Evolutionary conservation across 2,329 filamentous ascomycete species (phyloP).

Genomic region (Curvularia verruculosa): DNA sequence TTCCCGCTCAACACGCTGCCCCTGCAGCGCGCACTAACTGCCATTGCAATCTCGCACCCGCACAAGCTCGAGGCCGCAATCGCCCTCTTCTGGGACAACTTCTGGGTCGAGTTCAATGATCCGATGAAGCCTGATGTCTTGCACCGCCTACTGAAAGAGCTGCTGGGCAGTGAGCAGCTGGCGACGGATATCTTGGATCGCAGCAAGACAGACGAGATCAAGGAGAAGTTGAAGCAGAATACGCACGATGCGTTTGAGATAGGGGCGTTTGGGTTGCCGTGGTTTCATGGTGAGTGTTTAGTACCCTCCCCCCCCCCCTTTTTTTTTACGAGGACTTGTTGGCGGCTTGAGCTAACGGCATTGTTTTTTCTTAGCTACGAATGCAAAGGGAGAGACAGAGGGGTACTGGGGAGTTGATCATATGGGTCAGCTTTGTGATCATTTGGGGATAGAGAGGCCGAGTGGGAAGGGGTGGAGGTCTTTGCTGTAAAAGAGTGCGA

Average conservation of each 20-base stretch:
- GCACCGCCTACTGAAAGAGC: constrained; percentile 50
- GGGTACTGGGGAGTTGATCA: constrained; percentile 67
- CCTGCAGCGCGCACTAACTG: constrained; percentile 60
- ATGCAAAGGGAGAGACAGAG: constrained; percentile 60
- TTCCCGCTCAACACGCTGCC: constrained; percentile 62
- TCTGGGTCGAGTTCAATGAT: constrained; percentile 59
- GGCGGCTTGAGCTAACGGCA: neutral
- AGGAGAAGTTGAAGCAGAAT: constrained; percentile 55
- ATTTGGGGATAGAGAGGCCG: constrained; percentile 58
- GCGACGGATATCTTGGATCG: constrained; percentile 52
- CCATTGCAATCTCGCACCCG: constrained; percentile 53
- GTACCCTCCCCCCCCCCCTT: no score
- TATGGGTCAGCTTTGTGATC: constrained; percentile 60
- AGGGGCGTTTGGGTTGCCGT: constrained; percentile 67
- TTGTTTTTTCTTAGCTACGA: constrained; percentile 56
- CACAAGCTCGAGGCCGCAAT: constrained; percentile 51
- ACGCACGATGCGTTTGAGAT: constrained; percentile 59
- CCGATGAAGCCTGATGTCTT: constrained; percentile 56
- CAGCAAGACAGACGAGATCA: constrained; percentile 51
- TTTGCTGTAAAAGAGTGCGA: constrained; percentile 43
- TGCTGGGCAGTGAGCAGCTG: constrained; percentile 55
- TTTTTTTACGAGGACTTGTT: neutral
- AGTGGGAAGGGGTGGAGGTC: constrained; percentile 46
- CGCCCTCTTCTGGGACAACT: constrained; percentile 56
- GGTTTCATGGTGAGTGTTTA: constrained; percentile 58